Base-by-base conservation (phyloP, 192 early-diverging fungal species). In the Funneliformis mosseae region DNA sequence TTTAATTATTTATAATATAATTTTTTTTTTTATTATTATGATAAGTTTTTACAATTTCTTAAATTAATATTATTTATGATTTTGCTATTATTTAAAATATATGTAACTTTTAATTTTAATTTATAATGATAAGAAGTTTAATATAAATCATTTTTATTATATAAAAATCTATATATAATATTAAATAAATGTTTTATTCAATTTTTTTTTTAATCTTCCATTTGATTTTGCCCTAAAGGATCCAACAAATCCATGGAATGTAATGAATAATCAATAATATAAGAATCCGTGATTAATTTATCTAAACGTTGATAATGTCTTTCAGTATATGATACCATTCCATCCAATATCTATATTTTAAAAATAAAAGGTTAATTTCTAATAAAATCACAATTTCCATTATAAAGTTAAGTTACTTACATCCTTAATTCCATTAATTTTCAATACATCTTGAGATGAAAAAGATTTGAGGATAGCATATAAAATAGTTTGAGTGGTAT, bases 221-320 rank as follows among this genome's bases (percentile, higher is more conserved):
- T 73, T 8, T 8, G 21, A 48, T 41, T 81, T 16, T 85, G 82
- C n/a, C 80, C 84, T 68, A 88, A 72, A 45, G 85, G 80, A 18
- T 80, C 80, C 55, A 85, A 83, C 74, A 84, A 62, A 81, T 94
- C 92, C 96, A 97, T 98, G 28, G 92, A 89, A 61, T 97, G 92
- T 78, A 98, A 88, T 23, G 95, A 96, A 78, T 96, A 96, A 83
- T 96, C 95, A 64, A 98, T 85, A 28, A 98, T 90, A 81, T 92
- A 95, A 61, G 94, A 96, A 83, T 93, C 88, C 4, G 93, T 95
- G 39, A 97, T 80, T 48, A 96, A 70, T 62, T 88, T 84, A 79
- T 96, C 94, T 0, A 96, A 86, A 48, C 95, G 91, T 74, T 90
- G 88, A 83, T 93, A 95, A 84, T 98, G 97, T 50, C 97, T 92